Evolutionary conservation across 1,284 basidiomycete species (phyloP).

Genomic region (Peniophora sp.): DNA sequence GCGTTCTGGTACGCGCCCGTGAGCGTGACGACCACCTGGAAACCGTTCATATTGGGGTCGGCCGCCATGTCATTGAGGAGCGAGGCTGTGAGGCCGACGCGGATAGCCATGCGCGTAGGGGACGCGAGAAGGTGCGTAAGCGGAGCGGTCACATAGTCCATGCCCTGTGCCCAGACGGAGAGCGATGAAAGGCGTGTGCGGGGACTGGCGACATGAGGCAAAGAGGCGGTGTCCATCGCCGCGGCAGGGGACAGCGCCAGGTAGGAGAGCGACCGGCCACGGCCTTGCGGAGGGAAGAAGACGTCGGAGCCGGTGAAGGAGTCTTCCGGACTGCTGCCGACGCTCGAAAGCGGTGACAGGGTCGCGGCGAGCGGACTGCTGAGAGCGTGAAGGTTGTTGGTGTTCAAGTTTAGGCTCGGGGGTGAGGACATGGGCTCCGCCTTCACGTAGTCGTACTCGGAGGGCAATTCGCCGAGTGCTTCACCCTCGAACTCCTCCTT

Average conservation of each 20-base stretch:
- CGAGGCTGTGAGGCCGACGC: constrained; percentile 42
- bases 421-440: neutral
- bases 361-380: constrained; percentile 15
- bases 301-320: constrained; percentile 7
- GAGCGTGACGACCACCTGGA: constrained; percentile 50
- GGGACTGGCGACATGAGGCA: constrained; percentile 6
- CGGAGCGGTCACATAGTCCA: constrained; percentile 50
- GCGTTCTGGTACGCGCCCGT: constrained; percentile 35
- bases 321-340: constrained; percentile 5
- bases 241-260: neutral
- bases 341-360: constrained; percentile 1
- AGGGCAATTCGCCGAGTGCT: constrained; percentile 2
- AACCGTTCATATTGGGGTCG: constrained; percentile 49
- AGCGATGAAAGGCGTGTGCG: constrained; percentile 27
- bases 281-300: constrained; percentile 1
- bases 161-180: constrained; percentile 58
- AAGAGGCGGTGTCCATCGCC: constrained; percentile 7
- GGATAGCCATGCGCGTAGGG: constrained; percentile 30
- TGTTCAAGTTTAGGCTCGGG: too few relatives aligned
- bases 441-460: neutral
- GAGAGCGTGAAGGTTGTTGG: constrained; percentile 3
- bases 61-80: constrained; percentile 37
- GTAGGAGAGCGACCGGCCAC: constrained; percentile 1
- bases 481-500: constrained; percentile 12
- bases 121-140: constrained; percentile 34